Evolutionary conservation across 495 filamentous ascomycete species (phyloP), one percentile per base, ranked within the genome.

Genomic region (Penicillium waksmanii): DNA sequence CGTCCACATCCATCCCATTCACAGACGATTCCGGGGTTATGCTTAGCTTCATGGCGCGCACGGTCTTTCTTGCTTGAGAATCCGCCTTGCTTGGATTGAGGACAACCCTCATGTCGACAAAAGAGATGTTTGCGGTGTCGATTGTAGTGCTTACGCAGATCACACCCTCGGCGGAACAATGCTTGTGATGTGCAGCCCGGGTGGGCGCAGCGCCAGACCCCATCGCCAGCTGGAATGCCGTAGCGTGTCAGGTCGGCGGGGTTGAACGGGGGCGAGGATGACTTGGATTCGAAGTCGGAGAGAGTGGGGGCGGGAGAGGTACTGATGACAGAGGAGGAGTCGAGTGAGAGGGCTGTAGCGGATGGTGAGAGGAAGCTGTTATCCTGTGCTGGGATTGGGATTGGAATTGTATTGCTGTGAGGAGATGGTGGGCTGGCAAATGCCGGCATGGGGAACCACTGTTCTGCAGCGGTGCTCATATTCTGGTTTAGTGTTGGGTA

Each of bases 31-130:
- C 74, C 78, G 1, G 85, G 85, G 46, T 86, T 85, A 66, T 88
- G 85, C 58, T 83, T 85, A 18, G 85, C 85, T 63, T 87, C 85
- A 54, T 87, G 84, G 5, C 84, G 73, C 46, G 81, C 77, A 15
- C 84, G 79, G 55, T 88, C 85, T 57, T 88, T 88, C 70, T 86
- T 85, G 56, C 82, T 85, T 2, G 82, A 85, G 64, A 88, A 88
- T 7, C 85, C 85, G 10, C 82, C 84, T 17, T 77, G 77, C 7
- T 64, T 72, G 5, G 80, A 72, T 62, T 86, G 83, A 11, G 84
- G 80, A 62, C 85, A 88, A n/a, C 79, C 80, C 58, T 82, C 77
- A 56, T 84, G 75, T 2, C 84, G 84, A 68, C 85, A 88, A 68
- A 87, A 87, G 25, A 87, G 78, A 19, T 82, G 75, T 58, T 87